These are phyloP conservation scores for Aspergillus aculeatus DNA, from an alignment of 2,329 filamentous ascomycete species.

Conservation along the genomic window DNA sequence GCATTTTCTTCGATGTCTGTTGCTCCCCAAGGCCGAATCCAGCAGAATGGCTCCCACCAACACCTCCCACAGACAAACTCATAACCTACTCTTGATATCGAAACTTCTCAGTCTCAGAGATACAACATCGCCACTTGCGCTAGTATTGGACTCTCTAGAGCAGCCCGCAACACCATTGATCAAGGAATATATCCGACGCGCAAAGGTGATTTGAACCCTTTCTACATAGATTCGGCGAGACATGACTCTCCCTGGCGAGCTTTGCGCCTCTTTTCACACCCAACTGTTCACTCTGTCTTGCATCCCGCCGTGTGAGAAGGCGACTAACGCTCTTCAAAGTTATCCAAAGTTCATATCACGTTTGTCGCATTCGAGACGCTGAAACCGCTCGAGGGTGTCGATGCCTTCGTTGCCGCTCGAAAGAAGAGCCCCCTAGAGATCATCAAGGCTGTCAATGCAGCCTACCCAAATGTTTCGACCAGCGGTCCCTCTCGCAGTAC, in stretches of 20 bases:
- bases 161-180: conserved; percentile 71
- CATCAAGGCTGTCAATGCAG: conserved; percentile 58
- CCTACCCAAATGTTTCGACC: conserved; percentile 21
- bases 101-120: conserved; percentile 77
- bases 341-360: conserved; percentile 66
- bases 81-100: conserved; percentile 79
- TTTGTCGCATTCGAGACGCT: conserved; percentile 77
- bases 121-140: conserved; percentile 78
- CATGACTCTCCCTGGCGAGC: not conserved
- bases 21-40: not conserved
- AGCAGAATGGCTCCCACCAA: conserved; percentile 36
- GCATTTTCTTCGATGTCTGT: not conserved
- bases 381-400: conserved; percentile 61
- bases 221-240: not conserved
- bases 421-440: conserved; percentile 59
- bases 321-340: conserved; percentile 17
- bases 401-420: conserved; percentile 65
- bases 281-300: too few species aligned
- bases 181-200: conserved; percentile 71
- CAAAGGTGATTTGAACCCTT: conserved; percentile 57
- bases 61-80: conserved; percentile 68
- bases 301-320: not conserved
- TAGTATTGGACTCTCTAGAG: conserved; percentile 81
- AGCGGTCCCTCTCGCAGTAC: conserved; percentile 29
- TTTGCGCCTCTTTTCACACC: not conserved